Conservation (phyloP, 805 yeast genomes). For the Teunomyces stri region DNA sequence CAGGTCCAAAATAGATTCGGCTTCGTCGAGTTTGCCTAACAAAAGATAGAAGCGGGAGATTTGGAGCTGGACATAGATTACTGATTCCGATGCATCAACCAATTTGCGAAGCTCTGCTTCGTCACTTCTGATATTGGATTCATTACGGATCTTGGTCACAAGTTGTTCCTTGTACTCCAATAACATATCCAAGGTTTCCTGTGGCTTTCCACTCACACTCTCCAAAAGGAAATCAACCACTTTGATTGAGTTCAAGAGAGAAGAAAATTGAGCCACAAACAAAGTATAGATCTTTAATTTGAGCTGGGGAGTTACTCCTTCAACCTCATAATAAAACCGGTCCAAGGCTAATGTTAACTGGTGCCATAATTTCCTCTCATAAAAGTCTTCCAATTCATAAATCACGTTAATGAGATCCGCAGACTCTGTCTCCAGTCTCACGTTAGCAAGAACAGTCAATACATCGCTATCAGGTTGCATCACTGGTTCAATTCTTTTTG, state of each 20-base stretch:
- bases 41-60: slow-evolving; percentile 68
- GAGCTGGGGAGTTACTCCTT: slow-evolving; percentile 44
- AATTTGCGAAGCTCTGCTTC: slow-evolving; percentile 24
- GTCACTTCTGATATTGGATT: slow-evolving; percentile 26
- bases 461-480: slow-evolving; percentile 43
- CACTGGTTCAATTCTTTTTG: slow-evolving; percentile 17
- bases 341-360: slow-evolving; percentile 74
- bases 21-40: slow-evolving; percentile 50
- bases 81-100: slow-evolving; percentile 55
- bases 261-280: slow-evolving; percentile 65
- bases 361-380: slow-evolving; percentile 92
- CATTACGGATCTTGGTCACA: slow-evolving; percentile 24
- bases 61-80: slow-evolving; percentile 51
- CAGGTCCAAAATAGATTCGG: slow-evolving; percentile 66
- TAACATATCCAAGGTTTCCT: slow-evolving; percentile 36
- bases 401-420: slow-evolving; percentile 59
- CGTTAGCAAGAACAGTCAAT: slow-evolving; percentile 50
- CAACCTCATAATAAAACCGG: slow-evolving; percentile 47
- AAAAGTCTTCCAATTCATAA: slow-evolving; percentile 74
- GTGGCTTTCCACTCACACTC: slow-evolving; percentile 33
- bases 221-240: slow-evolving; percentile 70
- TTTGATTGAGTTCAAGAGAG: slow-evolving; percentile 74
- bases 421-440: slow-evolving; percentile 62
- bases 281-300: slow-evolving; percentile 67
- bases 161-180: slow-evolving; percentile 30